Evolutionary conservation across 2,329 filamentous ascomycete genomes (phyloP), one percentile per base, ranked within the genome.

Genomic region (Fusarium zealandicum): DNA sequence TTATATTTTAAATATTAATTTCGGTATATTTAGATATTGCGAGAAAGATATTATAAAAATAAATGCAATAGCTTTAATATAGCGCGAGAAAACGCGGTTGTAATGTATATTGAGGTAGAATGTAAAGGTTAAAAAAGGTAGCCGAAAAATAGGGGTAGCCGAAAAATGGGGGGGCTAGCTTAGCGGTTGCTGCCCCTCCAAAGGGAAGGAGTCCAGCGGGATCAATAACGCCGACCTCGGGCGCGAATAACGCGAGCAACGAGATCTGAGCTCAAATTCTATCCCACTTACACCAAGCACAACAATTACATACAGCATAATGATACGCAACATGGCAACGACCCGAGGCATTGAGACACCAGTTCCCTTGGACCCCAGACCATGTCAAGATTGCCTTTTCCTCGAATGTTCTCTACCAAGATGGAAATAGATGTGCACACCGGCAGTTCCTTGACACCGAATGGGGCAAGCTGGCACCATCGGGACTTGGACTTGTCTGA

Each of bases 201-300:
- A 22, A 46, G 27, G 17, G 27, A 16, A 45, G 20, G 27, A 44
- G 31, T 22, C 11, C 25, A 42, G 52, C 64, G 61, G 56, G 32
- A 49, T 16, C 51, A 54, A 58, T 51, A 56, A 60, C 25, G 51
- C 64, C 64, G 62, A 67, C 45, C 54, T 64, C 63, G 65, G 65
- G 31, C 30, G 28, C 28, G 56, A 48, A 65, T 66, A 64, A 56
- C 64, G 62, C 62, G 64, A 67, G 57, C 18, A 46, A 59, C 59
- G 57, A 67, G 51, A 49, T 48, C 31, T 12, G 31, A 51, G 41
- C 17, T 28, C 32, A 31, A 30, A 39, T 33, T 43, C 38, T 46
- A 51, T 48, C 46, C 43, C 37, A 54, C 46, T 49, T 51, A 57
- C 57, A 58, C 46, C 39, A 42, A 35, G 22, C 20, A 33, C 25